Evolutionary conservation across 805 yeast genomes (phyloP).

Genomic region (Saccharomycopsis javanensis): DNA sequence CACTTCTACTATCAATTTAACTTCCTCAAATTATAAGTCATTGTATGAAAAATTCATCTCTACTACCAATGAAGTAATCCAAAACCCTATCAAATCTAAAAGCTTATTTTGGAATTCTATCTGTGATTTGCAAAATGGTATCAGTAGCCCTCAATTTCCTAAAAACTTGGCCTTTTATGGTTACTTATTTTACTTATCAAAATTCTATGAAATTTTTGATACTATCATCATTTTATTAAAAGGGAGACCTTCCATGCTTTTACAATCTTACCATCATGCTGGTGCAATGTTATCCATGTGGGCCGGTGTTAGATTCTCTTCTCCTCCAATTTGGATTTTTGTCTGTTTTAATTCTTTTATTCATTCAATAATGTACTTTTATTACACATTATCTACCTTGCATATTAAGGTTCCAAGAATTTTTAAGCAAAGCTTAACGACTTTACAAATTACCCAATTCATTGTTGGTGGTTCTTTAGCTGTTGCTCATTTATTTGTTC

Average conservation of each 20-base stretch:
- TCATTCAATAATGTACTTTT: constrained; percentile 65
- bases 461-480: constrained; percentile 61
- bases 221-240: constrained; percentile 57
- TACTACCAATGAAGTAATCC: constrained; percentile 22
- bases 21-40: constrained; percentile 26
- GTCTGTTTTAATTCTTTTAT: constrained; percentile 73
- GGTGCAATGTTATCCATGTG: constrained; percentile 80
- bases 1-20: constrained; percentile 39
- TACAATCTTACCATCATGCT: constrained; percentile 69
- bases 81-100: constrained; percentile 26
- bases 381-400: constrained; percentile 52
- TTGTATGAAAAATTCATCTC: constrained; percentile 20
- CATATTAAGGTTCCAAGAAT: constrained; percentile 46
- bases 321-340: constrained; percentile 75
- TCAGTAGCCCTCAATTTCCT: constrained; percentile 32
- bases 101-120: constrained; percentile 47
- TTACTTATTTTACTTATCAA: constrained; percentile 58
- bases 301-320: constrained; percentile 60
- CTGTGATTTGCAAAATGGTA: constrained; percentile 51
- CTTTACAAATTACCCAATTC: constrained; percentile 62
- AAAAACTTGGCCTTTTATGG: constrained; percentile 48
- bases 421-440: constrained; percentile 50
- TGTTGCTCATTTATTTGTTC: constrained; percentile 51
- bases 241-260: constrained; percentile 54
- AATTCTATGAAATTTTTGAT: constrained; percentile 64